A percentile compares a stretch with the other conserved stretches of the same genome.
phyloP scores from a whole-genome alignment of 192 early-diverging fungal species.

The Backusella sp. region DNA sequence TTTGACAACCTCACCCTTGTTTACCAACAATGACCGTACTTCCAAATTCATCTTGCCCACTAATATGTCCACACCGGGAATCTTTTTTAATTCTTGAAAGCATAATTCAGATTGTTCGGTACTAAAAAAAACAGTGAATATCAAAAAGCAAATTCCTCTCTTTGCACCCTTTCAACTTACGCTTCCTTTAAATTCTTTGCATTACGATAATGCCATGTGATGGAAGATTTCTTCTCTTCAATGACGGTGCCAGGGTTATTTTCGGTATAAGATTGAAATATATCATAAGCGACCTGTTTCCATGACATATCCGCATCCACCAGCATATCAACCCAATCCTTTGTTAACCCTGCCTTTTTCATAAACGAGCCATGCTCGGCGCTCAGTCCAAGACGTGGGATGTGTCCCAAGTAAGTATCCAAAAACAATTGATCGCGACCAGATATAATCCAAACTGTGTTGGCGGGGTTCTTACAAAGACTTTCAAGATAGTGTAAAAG shows the following conservation, averaged over 20 bases:
- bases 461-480: constrained; percentile 75
- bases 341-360: constrained; percentile 65
- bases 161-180: constrained; percentile 15
- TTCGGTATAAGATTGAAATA: constrained; percentile 91
- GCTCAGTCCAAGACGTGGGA: constrained; percentile 78
- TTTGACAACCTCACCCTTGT: constrained; percentile 98
- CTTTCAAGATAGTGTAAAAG: constrained; percentile 74
- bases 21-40: constrained; percentile 86
- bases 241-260: constrained; percentile 89
- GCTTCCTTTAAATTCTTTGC: constrained; percentile 19
- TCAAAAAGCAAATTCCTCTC: background rate
- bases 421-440: constrained; percentile 86
- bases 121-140: background rate
- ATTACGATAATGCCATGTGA: constrained; percentile 96
- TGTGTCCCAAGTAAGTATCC: constrained; percentile 77
- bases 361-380: constrained; percentile 98
- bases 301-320: constrained; percentile 77
- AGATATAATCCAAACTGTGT: constrained; percentile 87
- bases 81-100: constrained; percentile 16
- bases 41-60: constrained; percentile 98
- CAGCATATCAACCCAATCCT: constrained; percentile 73
- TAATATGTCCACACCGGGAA: constrained; percentile 81
- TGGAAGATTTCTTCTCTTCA: constrained; percentile 87
- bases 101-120: constrained; percentile 18
- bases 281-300: constrained; percentile 86